These are phyloP conservation scores for Globisporangium heterothallicum DNA, from an alignment of 352 stramenopile genomes.

Conservation along the genomic window DNA sequence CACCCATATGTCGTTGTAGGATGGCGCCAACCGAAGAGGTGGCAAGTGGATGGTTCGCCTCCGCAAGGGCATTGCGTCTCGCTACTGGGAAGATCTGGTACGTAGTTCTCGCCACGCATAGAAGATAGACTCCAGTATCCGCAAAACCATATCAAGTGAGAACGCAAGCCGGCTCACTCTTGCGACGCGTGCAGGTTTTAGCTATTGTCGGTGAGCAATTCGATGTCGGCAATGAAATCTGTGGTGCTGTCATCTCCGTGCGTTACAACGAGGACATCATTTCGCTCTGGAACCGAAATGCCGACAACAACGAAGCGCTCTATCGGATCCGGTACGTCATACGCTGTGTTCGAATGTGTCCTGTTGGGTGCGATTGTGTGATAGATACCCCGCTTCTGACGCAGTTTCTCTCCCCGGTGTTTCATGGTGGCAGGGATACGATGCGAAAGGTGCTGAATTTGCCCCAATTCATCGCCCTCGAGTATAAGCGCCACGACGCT, in stretches of 20 bases:
- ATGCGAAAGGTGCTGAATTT: slow-evolving; percentile 89
- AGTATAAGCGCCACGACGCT: slow-evolving; percentile 91
- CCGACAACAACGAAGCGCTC: slow-evolving; percentile 88
- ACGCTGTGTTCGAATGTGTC: neutral
- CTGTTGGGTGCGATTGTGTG: neutral
- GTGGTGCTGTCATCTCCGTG: slow-evolving; percentile 86
- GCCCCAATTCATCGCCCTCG: slow-evolving; percentile 86
- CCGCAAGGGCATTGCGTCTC: slow-evolving; percentile 87
- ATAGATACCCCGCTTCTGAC: too few relatives aligned
- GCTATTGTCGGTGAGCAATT: slow-evolving; percentile 94
- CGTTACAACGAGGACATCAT: slow-evolving; percentile 93
- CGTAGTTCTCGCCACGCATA: slow-evolving; percentile 1
- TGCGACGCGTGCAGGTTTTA: slow-evolving; percentile 44
- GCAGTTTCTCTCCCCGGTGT: neutral
- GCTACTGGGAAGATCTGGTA: slow-evolving; percentile 91
- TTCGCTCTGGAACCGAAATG: slow-evolving; percentile 92
- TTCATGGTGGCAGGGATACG: slow-evolving; percentile 34
- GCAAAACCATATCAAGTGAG: neutral
- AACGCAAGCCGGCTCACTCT: too few relatives aligned
- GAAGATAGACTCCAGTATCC: neutral
- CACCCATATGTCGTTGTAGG: slow-evolving; percentile 16
- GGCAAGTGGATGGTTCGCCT: slow-evolving; percentile 93
- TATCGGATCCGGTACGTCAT: slow-evolving; percentile 64
- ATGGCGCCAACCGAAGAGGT: slow-evolving; percentile 85
- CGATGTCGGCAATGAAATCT: slow-evolving; percentile 92